Percentiles rank a stretch among this genome's conserved stretches.
Conservation (phyloP, 2,329 filamentous ascomycete species). For the Diplocarpon mali region DNA sequence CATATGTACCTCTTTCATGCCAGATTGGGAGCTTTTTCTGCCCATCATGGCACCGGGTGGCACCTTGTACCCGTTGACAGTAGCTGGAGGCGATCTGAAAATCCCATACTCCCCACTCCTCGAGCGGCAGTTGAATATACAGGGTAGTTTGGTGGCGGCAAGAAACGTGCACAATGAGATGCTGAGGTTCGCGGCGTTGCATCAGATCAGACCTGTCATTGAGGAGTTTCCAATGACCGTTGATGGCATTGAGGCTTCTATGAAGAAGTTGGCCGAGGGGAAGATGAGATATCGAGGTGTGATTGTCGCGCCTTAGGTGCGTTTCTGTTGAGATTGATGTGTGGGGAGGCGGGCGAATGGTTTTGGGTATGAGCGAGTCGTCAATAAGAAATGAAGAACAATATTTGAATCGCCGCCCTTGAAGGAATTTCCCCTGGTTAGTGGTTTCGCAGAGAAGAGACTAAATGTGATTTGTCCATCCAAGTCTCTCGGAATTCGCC, state of each 20-base stretch:
- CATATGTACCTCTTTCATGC: slow-evolving; percentile 23
- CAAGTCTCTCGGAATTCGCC: too few species aligned
- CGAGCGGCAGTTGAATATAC: slow-evolving; percentile 19
- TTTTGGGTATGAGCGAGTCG: too few species aligned
- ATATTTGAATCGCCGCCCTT: too few species aligned
- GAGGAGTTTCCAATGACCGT: slow-evolving; percentile 43
- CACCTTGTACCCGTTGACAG: slow-evolving; percentile 53
- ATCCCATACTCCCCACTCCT: slow-evolving; percentile 26
- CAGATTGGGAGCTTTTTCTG: slow-evolving; percentile 56
- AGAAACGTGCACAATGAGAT: slow-evolving; percentile 44
- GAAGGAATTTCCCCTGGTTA: too few species aligned
- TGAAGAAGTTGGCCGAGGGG: slow-evolving; percentile 45
- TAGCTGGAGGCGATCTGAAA: slow-evolving; percentile 37
- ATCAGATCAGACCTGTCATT: slow-evolving; percentile 49
- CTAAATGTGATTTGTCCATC: too few species aligned
- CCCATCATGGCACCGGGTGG: slow-evolving; percentile 47
- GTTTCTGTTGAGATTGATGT: not conserved
- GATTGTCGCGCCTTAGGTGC: slow-evolving; percentile 17
- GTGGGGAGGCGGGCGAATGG: too few species aligned
- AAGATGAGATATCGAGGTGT: slow-evolving; percentile 43
- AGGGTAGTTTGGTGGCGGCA: slow-evolving; percentile 23
- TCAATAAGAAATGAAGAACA: not conserved
- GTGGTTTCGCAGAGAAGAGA: too few species aligned
- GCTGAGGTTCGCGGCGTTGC: slow-evolving; percentile 46
- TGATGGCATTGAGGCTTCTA: slow-evolving; percentile 37